Evolutionary conservation across 805 yeast genomes (phyloP).

Genomic region (Suhomyces tanzawaensis): DNA sequence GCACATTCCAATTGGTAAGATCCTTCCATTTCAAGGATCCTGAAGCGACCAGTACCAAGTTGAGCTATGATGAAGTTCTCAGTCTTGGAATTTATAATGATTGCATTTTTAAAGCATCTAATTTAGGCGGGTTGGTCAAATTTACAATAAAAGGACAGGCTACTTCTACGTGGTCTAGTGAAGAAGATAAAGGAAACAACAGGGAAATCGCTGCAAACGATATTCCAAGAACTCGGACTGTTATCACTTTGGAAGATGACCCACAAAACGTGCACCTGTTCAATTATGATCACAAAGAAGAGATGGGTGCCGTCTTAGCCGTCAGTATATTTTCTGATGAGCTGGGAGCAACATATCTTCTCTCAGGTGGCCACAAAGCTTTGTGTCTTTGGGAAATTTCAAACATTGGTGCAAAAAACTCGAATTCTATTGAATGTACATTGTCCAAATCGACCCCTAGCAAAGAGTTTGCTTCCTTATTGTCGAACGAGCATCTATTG

Average conservation of each 20-base stretch:
- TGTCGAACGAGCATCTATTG: slow-evolving; percentile 63
- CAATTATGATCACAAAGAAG: slow-evolving; percentile 4
- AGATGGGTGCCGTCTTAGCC: slow-evolving; percentile 52
- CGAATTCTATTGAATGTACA: neutral
- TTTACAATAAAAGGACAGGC: slow-evolving; percentile 21
- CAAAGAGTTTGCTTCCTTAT: slow-evolving; percentile 2
- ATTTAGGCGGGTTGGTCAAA: slow-evolving; percentile 38
- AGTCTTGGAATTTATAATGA: slow-evolving; percentile 56
- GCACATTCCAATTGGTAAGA: slow-evolving; percentile 68
- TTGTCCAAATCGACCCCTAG: neutral
- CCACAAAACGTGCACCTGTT: slow-evolving; percentile 7
- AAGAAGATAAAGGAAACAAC: slow-evolving; percentile 6
- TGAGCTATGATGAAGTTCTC: slow-evolving; percentile 43
- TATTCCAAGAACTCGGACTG: slow-evolving; percentile 8
- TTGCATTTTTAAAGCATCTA: slow-evolving; percentile 63
- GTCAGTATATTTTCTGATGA: slow-evolving; percentile 45
- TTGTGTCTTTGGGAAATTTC: slow-evolving; percentile 69
- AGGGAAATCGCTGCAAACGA: slow-evolving; percentile 1
- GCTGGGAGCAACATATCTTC: slow-evolving; percentile 43
- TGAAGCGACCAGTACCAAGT: slow-evolving; percentile 12
- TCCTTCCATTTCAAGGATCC: slow-evolving; percentile 30
- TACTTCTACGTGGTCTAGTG: slow-evolving; percentile 4
- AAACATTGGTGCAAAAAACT: slow-evolving; percentile 15
- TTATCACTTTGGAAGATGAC: slow-evolving; percentile 13
- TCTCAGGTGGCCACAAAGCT: slow-evolving; percentile 73